Conservation (phyloP, 495 filamentous ascomycete species). For the Hypoxylon trugodes region DNA sequence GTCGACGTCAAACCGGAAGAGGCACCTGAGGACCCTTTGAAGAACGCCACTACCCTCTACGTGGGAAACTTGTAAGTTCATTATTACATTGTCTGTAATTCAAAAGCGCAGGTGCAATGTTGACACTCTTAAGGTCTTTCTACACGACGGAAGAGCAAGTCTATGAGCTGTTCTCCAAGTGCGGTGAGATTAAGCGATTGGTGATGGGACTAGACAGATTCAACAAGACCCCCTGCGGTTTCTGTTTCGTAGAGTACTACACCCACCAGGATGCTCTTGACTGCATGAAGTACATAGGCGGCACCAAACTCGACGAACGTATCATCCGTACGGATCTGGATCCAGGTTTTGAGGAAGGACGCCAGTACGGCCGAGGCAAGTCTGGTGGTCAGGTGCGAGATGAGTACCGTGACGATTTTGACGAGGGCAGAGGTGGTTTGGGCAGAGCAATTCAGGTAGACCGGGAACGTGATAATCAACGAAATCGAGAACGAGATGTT, state of each 20-base stretch:
- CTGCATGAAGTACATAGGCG: constrained; percentile 97
- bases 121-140: constrained; percentile 75
- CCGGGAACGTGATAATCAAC: constrained; percentile 65
- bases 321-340: constrained; percentile 97
- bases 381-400: constrained; percentile 97
- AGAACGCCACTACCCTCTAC: constrained; percentile 92
- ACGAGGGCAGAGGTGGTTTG: constrained; percentile 87
- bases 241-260: constrained; percentile 99
- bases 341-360: constrained; percentile 92
- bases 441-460: constrained; percentile 71
- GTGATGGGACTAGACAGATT: constrained; percentile 99
- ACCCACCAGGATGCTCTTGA: constrained; percentile 95
- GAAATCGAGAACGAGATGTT: constrained; percentile 39
- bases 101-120: not conserved
- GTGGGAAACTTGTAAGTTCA: constrained; percentile 89
- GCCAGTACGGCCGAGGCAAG: constrained; percentile 90
- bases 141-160: constrained; percentile 99
- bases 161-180: constrained; percentile 96
- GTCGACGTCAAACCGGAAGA: constrained; percentile 60
- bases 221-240: constrained; percentile 97
- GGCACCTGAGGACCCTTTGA: constrained; percentile 73
- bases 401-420: constrained; percentile 95
- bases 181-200: constrained; percentile 95
- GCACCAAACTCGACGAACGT: constrained; percentile 97
- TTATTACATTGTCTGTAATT: not conserved